Conservation (phyloP, 164 flowering plant genomes). For the Berberis vulgaris region DNA sequence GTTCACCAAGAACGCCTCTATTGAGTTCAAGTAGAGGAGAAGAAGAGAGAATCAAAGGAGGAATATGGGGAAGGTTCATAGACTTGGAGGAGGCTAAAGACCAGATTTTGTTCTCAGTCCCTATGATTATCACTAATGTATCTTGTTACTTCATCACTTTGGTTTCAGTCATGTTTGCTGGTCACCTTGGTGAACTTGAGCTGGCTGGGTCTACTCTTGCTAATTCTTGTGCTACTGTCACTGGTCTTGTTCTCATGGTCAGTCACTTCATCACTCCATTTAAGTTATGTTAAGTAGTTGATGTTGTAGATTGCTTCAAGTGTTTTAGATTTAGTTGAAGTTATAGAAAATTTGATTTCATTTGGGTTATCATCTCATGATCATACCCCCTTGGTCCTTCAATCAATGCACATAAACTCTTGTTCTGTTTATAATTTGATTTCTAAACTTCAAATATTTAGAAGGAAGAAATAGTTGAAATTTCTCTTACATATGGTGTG, state of each 20-base stretch:
- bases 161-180: conserved; percentile 73
- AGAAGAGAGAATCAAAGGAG: background rate
- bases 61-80: conserved; percentile 32
- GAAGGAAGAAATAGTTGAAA: no score
- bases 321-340: no score
- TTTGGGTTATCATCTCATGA: no score
- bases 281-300: background rate
- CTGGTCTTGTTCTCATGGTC: conserved; percentile 67
- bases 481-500: no score
- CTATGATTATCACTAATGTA: conserved; percentile 62
- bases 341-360: no score
- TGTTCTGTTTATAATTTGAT: no score
- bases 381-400: no score
- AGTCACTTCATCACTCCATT: background rate
- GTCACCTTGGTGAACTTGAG: conserved; percentile 61
- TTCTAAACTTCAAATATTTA: no score
- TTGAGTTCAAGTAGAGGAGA: conserved; percentile 8
- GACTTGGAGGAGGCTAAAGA: conserved; percentile 51
- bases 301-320: no score
- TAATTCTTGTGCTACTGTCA: conserved; percentile 79
- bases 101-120: conserved; percentile 47
- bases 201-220: conserved; percentile 83
- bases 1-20: conserved; percentile 4
- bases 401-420: no score
- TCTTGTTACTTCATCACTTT: conserved; percentile 46